A percentile compares a stretch with the other conserved stretches of the same genome.
Conservation (phyloP, 768 basidiomycete genomes). For the Trametes villosa region DNA sequence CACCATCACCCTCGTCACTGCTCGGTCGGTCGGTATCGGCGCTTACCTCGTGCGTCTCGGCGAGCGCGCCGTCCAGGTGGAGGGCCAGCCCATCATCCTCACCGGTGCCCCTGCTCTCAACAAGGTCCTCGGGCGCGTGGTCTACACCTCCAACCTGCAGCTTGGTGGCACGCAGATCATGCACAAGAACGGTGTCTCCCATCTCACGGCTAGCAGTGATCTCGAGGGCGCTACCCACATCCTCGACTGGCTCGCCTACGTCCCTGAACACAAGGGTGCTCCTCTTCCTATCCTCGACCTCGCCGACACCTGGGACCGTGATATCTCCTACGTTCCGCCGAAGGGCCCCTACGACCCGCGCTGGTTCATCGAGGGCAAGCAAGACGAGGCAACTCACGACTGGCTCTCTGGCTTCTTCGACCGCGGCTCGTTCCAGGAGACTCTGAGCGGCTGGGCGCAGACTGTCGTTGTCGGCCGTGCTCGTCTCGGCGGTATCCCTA, state of each 20-base stretch:
- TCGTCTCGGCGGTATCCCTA: constrained; percentile 94
- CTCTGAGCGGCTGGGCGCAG: constrained; percentile 98
- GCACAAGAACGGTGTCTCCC: constrained; percentile 99
- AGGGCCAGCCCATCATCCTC: constrained; percentile 98
- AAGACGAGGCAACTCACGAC: constrained; percentile 75
- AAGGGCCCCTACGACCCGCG: constrained; percentile 96
- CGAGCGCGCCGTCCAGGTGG: constrained; percentile 97
- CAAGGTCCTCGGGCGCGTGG: constrained; percentile 98
- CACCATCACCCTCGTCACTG: constrained; percentile 98
- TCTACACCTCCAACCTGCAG: constrained; percentile 97
- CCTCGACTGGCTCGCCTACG: constrained; percentile 91
- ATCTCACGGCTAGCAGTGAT: constrained; percentile 93
- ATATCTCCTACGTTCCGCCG: constrained; percentile 86
- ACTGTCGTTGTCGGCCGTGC: constrained; percentile 98
- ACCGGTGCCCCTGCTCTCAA: constrained; percentile 97
- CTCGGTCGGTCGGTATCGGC: constrained; percentile 98
- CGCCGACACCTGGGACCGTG: constrained; percentile 87
- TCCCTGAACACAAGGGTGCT: constrained; percentile 82
- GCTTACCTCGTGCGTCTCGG: constrained; percentile 98
- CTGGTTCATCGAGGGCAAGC: constrained; percentile 97
- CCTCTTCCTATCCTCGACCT: constrained; percentile 78
- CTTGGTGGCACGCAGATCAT: constrained; percentile 99
- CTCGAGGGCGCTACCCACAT: constrained; percentile 95
- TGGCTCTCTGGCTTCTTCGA: constrained; percentile 96
- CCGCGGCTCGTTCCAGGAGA: constrained; percentile 97